A percentile compares a stretch with the other conserved stretches of the same genome.
These are phyloP conservation scores for Prunus yedoensis DNA, from an alignment of 331 rosid genomes.

Conservation along the genomic window DNA sequence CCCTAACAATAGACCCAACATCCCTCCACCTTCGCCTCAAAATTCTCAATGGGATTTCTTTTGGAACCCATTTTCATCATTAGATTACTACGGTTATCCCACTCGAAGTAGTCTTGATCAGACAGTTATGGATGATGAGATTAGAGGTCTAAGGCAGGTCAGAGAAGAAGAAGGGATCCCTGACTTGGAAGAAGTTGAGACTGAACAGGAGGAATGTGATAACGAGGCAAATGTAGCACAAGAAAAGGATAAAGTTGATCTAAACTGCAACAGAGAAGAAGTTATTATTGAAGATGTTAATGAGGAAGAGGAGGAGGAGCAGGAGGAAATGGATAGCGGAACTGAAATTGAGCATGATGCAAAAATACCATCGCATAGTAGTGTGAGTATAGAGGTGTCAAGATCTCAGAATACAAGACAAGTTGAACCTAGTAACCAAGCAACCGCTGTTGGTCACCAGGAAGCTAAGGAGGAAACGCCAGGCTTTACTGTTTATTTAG, in stretches of 20 bases:
- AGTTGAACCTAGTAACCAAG: slow-evolving; percentile 44
- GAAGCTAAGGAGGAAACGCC: slow-evolving; percentile 73
- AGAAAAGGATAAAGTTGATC: slow-evolving; percentile 40
- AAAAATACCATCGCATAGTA: slow-evolving; percentile 26
- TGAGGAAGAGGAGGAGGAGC: slow-evolving; percentile 50
- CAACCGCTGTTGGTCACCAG: slow-evolving; percentile 39
- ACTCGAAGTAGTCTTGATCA: slow-evolving; percentile 44
- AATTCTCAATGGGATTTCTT: slow-evolving; percentile 88
- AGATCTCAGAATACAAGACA: slow-evolving; percentile 54
- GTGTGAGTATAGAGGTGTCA: slow-evolving; percentile 40
- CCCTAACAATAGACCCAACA: slow-evolving; percentile 47
- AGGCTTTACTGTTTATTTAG: slow-evolving; percentile 74
- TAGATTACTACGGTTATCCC: slow-evolving; percentile 77
- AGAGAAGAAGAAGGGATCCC: slow-evolving; percentile 95
- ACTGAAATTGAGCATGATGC: slow-evolving; percentile 33
- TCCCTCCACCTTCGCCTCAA: slow-evolving; percentile 73
- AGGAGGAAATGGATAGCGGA: slow-evolving; percentile 39
- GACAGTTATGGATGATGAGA: slow-evolving; percentile 54
- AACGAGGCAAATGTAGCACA: slow-evolving; percentile 37
- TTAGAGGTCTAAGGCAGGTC: slow-evolving; percentile 68
- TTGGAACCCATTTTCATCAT: slow-evolving; percentile 85
- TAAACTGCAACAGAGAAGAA: slow-evolving; percentile 48
- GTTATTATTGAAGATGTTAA: slow-evolving; percentile 61
- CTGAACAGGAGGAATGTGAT: slow-evolving; percentile 48
- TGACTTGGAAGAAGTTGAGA: slow-evolving; percentile 73